These are phyloP conservation scores for Pythium brassicae DNA, from an alignment of 352 stramenopile species.

Conservation along the genomic window DNA sequence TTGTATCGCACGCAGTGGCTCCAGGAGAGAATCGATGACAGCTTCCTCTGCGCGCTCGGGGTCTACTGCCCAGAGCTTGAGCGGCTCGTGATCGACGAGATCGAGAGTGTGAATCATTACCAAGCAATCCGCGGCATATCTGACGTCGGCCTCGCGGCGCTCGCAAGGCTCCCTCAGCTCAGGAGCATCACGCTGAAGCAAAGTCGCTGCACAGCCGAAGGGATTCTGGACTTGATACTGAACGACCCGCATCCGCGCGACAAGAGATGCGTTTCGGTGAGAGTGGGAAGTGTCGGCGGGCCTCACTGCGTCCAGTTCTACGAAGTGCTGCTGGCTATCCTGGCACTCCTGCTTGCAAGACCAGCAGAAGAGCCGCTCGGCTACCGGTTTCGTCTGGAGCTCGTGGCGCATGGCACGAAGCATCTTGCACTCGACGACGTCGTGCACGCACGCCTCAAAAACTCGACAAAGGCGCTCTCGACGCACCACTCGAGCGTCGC, in stretches of 20 bases:
- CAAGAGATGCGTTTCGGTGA: conserved; percentile 2
- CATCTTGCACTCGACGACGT: not conserved
- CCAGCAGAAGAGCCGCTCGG: not conserved
- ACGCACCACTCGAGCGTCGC: not conserved
- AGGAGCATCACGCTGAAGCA: conserved; percentile 9
- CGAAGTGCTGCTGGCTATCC: not conserved
- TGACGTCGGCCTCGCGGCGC: conserved; percentile 1
- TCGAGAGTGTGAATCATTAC: not conserved
- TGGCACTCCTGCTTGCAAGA: conserved; percentile 1
- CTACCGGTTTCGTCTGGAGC: conserved; percentile 5
- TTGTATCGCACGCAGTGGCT: conserved; percentile 1
- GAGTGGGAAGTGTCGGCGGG: conserved; percentile 1
- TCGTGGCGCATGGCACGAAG: conserved; percentile 1
- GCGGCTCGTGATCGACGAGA: conserved; percentile 6
- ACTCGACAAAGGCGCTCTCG: not conserved
- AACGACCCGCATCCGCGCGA: not conserved
- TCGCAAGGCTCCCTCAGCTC: conserved; percentile 1
- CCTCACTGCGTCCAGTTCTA: not conserved
- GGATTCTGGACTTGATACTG: conserved; percentile 1
- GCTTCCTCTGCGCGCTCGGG: not conserved
- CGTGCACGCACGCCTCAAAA: not conserved
- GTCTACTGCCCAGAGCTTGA: not conserved
- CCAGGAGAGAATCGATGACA: conserved; percentile 2
- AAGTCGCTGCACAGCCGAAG: not conserved
- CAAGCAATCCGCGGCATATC: conserved; percentile 2